phyloP scores from a whole-genome alignment of 169 alveolate genomes.

The Blepharisma undulans region DNA sequence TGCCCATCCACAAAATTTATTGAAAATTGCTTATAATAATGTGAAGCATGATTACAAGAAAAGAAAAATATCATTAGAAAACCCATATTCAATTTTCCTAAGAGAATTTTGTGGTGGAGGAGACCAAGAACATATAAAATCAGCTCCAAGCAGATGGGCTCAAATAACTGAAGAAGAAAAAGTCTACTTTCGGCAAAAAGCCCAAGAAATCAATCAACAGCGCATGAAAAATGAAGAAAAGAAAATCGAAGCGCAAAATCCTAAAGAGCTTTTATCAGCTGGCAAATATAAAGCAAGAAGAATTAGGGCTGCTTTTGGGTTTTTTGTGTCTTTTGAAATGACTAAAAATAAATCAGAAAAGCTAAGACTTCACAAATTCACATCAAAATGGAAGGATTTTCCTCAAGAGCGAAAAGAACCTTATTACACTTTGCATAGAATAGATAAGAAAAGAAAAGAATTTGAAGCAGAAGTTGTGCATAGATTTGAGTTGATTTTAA shows the following conservation, averaged over 20 bases:
- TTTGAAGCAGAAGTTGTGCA: background rate
- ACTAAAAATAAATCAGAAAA: background rate
- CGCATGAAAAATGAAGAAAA: background rate
- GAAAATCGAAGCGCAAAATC: background rate
- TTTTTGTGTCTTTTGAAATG: background rate
- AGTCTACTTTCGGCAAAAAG: background rate
- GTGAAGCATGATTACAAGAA: background rate
- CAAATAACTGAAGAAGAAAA: background rate
- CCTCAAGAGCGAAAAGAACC: background rate
- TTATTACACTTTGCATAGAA: background rate
- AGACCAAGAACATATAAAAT: background rate
- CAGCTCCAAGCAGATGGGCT: background rate
- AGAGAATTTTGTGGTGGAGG: background rate
- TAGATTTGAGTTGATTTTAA: background rate
- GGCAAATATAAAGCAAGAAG: background rate
- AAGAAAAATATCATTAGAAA: background rate
- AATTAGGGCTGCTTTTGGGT: background rate
- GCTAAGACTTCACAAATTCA: background rate
- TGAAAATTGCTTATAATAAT: background rate
- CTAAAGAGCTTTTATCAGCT: background rate
- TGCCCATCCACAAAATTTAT: background rate
- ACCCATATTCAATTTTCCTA: background rate
- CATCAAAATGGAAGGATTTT: background rate
- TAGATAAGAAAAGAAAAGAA: background rate
- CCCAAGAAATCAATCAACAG: background rate